phyloP scores from a whole-genome alignment of 1,284 basidiomycete genomes.

The Schizophyllum commune region DNA sequence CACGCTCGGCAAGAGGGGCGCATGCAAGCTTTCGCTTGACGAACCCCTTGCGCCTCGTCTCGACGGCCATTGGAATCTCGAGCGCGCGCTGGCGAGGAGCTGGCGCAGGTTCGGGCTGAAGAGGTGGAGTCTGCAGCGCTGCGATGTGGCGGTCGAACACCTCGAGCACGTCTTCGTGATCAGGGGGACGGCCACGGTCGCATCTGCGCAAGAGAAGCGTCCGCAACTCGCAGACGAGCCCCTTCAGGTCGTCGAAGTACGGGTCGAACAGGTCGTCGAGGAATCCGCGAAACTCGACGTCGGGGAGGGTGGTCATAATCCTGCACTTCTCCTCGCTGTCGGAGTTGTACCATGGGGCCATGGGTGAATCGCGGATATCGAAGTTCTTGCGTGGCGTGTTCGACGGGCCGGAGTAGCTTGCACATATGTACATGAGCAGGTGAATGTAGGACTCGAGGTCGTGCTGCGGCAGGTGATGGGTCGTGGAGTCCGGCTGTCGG shows the following conservation, averaged over 20 bases:
- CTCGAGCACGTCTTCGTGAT: too few relatives aligned
- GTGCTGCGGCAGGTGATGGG: slow-evolving; percentile 4
- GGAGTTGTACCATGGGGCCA: too few relatives aligned
- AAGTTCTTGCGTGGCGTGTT: too few relatives aligned
- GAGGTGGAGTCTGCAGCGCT: too few relatives aligned
- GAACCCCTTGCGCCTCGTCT: too few relatives aligned
- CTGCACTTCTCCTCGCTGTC: neutral
- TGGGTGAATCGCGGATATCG: too few relatives aligned
- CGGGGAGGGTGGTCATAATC: neutral
- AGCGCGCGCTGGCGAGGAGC: too few relatives aligned
- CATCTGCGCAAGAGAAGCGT: neutral
- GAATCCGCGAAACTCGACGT: neutral
- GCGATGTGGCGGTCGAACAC: slow-evolving; percentile 2
- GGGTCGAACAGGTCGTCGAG: neutral
- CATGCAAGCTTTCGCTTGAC: too few relatives aligned
- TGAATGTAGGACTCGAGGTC: slow-evolving; percentile 6
- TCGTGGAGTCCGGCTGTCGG: neutral
- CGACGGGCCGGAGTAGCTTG: slow-evolving; percentile 5
- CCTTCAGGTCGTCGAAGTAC: neutral
- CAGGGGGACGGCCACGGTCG: too few relatives aligned
- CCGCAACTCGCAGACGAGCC: neutral
- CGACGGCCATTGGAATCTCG: too few relatives aligned
- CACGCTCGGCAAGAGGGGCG: too few relatives aligned
- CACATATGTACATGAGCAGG: slow-evolving; percentile 8
- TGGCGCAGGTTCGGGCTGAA: too few relatives aligned